Conservation (phyloP, 257 asterid genomes). For the Solanum habrochaites region DNA sequence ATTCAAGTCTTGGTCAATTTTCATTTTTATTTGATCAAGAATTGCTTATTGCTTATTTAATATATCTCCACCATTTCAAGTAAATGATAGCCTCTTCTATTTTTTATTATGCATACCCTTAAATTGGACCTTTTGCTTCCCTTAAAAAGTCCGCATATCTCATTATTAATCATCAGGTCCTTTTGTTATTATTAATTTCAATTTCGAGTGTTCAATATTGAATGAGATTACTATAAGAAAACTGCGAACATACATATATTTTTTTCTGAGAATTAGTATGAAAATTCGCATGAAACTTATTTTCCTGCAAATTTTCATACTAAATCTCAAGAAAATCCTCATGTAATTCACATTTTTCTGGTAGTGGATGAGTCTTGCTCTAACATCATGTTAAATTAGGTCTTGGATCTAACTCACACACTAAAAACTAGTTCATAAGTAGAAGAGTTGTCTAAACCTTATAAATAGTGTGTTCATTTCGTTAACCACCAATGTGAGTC, state of each 20-base stretch:
- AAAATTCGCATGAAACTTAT: no score
- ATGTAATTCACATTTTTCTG: no score
- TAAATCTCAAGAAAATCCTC: no score
- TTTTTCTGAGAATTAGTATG: no score
- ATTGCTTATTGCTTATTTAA: neutral
- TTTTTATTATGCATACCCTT: neutral
- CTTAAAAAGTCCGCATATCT: neutral
- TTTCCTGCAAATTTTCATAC: no score
- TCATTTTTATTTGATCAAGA: neutral
- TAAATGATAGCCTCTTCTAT: neutral
- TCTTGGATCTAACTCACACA: rapidly evolving
- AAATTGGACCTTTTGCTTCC: neutral
- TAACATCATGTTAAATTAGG: neutral
- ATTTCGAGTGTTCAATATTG: rapidly evolving
- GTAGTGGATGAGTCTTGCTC: neutral
- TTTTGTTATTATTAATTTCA: neutral
- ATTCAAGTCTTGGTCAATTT: neutral
- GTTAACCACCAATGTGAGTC: no score
- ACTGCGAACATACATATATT: no score
- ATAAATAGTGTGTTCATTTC: neutral
- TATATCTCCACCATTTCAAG: neutral
- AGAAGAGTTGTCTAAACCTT: neutral
- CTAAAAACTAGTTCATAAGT: neutral
- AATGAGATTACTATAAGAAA: no score
- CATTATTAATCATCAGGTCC: rapidly evolving